Evolutionary conservation across 768 basidiomycete genomes (phyloP), one percentile per base, ranked within the genome.

Genomic region (Leccinum olivaceopallidum): DNA sequence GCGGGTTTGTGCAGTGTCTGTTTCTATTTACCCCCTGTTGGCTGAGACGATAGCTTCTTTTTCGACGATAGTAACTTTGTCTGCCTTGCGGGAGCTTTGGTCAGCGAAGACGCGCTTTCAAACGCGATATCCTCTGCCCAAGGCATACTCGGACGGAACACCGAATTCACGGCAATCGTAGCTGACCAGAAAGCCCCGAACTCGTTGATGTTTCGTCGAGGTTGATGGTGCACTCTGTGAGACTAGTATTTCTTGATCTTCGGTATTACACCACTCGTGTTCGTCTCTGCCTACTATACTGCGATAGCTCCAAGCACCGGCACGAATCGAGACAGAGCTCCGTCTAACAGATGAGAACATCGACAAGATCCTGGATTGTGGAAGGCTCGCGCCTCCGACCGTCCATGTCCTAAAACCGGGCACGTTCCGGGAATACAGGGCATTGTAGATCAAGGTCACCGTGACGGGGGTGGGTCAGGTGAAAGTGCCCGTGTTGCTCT

Each of bases 161-260:
- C 44, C 0, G 67, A 70, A 51, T 60, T 67, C 18, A 63, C 70
- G 6, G 58, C 58, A 14, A 58, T 69, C 10, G n/a, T 63, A 20
- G 70, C 67, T 8, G 54, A 63, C 6, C 67, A 58, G 5, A 55
- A 36, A 8, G 5, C 37, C 39, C 57, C 57, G 8, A 4, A 24
- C 1, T 57, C 59, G 4, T 39, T 64, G 28, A 30, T 55, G 6
- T 68, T 55, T 44, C 50, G 56, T 70, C 37, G 68, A 64, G 57
- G 48, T 60, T 4, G 55, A 62, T 48, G 68, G 61, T 26, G 47
- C 53, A 6, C 54, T 60, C 34, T 34, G 59, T 60, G 51, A 24
- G 59, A 48, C 3, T 26, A 22, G 22, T 22, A 22, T 22, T 22
- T 22, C 22, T 26, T 26, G 24, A 22, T 22, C 22, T 22, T 22